phyloP scores from a whole-genome alignment of 345 rosid species.

The Corchorus capsularis region DNA sequence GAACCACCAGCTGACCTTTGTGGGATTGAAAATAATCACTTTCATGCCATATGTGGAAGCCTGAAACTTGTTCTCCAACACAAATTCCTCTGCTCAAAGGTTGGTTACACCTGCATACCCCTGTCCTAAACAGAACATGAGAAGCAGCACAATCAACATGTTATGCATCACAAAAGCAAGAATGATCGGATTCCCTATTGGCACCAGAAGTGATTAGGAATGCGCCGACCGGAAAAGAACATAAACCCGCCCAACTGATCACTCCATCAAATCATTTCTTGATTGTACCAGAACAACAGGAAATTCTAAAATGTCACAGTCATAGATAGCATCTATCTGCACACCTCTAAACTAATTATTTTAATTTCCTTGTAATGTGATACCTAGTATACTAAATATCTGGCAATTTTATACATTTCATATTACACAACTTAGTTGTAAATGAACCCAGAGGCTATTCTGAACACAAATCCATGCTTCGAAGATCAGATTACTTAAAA shows the following conservation, averaged over 20 bases:
- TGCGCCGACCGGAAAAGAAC: neutral
- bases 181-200: neutral
- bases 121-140: neutral
- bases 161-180: conserved; percentile 9
- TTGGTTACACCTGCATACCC: neutral
- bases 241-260: too few relatives aligned
- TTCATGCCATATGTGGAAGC: conserved; percentile 5
- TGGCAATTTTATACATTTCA: neutral
- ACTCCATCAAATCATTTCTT: too few relatives aligned
- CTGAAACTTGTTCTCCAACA: neutral
- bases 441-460: neutral
- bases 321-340: too few relatives aligned
- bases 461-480: neutral
- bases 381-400: neutral
- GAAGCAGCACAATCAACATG: neutral
- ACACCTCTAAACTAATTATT: neutral
- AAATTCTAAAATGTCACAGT: neutral
- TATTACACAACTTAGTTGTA: neutral
- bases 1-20: conserved; percentile 6
- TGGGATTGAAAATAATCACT: conserved; percentile 10
- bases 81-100: neutral
- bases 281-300: neutral
- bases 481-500: neutral
- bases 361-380: neutral
- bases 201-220: neutral